These are phyloP conservation scores for Millerozyma miso DNA, from an alignment of 805 yeast species.

Conservation along the genomic window DNA sequence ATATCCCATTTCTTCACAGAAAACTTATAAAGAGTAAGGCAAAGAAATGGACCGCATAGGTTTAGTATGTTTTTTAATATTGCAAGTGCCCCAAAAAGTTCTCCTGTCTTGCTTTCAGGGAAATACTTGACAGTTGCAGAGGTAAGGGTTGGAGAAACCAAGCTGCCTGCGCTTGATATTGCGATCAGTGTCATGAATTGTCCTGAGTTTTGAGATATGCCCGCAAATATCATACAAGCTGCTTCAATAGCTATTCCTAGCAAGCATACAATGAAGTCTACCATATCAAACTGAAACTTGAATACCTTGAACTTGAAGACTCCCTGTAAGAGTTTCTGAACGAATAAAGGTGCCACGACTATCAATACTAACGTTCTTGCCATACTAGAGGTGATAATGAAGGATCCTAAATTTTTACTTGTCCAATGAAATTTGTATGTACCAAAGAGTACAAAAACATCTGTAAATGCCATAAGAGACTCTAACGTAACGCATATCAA, in stretches of 20 bases:
- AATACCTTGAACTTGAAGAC: slow-evolving; percentile 27
- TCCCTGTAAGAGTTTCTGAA: slow-evolving; percentile 32
- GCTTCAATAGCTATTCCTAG: slow-evolving; percentile 36
- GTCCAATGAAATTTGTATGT: slow-evolving; percentile 52
- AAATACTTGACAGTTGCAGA: slow-evolving; percentile 59
- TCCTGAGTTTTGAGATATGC: slow-evolving; percentile 23
- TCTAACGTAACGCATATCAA: slow-evolving; percentile 40
- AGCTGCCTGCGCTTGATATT: slow-evolving; percentile 45
- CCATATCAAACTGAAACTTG: slow-evolving; percentile 45
- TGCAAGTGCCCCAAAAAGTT: slow-evolving; percentile 67
- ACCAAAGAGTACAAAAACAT: slow-evolving; percentile 48
- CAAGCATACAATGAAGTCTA: slow-evolving; percentile 41
- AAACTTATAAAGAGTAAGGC: slow-evolving; percentile 44
- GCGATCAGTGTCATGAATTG: slow-evolving; percentile 30
- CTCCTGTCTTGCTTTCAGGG: slow-evolving; percentile 59
- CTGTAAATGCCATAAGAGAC: slow-evolving; percentile 33
- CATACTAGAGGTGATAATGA: slow-evolving; percentile 49
- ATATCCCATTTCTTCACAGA: slow-evolving; percentile 21
- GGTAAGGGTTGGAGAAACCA: slow-evolving; percentile 56
- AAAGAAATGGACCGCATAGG: slow-evolving; percentile 46
- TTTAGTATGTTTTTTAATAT: slow-evolving; percentile 48
- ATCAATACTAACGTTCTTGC: slow-evolving; percentile 48
- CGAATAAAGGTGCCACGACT: slow-evolving; percentile 46
- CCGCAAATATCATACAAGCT: slow-evolving; percentile 31
- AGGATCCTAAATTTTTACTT: slow-evolving; percentile 51